Evolutionary conservation across 2,329 filamentous ascomycete species (phyloP), one percentile per base, ranked within the genome.

Genomic region (Sarocladiaceae sp.): DNA sequence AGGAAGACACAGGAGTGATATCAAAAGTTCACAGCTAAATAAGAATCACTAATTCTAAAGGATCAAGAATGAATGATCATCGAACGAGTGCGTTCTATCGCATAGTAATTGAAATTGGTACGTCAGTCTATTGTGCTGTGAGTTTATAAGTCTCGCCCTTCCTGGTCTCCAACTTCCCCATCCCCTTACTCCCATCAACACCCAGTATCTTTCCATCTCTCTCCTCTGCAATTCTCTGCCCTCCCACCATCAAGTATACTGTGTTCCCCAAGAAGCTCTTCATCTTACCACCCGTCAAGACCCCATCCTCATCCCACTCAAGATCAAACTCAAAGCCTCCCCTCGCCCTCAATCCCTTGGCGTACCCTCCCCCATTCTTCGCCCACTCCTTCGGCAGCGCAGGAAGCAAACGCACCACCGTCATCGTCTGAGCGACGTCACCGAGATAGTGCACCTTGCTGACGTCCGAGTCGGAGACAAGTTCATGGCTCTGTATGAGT

Each of bases 401-500:
- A 20, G 35, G 35, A 24, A 46, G n/a, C 7, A 46, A 26, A 13
- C 44, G 27, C 11, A 46, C n/a, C 19, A 42, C 44, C 12, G 29
- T 32, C 16, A 40, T 40, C 19, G 24, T 45, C 33, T 33, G 33
- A 9, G 20, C 37, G 7, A 18, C 31, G 10, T 44, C 51, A 2
- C 45, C 48, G 21, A 41, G 23, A 23, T 26, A 41, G 9, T 41
- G 37, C 4, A 41, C 37, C 37, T 41, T 41, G 4, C 23, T 24
- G n/a, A 29, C 24, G 13, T 41, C 37, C 3, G 19, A 18, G 21
- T 18, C 5, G n/a, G 37, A 41, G 10, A 41, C 37, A 27, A 27
- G 21, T 13, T 41, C 37, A 19, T 64, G 59, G 31, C 60, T 63
- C 50, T 73, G 69, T 4, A 73, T 45, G 32, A 72, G 48, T 56